These are phyloP conservation scores for Trichosporon ovoides DNA, from an alignment of 1,284 basidiomycete species.

Conservation along the genomic window DNA sequence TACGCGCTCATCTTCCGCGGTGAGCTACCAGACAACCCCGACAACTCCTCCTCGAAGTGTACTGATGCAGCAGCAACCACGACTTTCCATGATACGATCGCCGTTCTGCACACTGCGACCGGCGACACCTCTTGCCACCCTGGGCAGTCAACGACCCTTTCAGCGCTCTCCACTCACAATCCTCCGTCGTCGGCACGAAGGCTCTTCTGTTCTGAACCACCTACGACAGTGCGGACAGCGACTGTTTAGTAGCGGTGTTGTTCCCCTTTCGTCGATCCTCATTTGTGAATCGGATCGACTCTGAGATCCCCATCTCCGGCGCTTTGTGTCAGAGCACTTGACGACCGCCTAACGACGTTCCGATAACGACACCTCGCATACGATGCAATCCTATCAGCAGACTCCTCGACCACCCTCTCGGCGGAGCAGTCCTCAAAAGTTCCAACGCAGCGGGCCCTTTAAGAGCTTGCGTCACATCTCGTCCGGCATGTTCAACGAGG, in stretches of 20 bases:
- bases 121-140: background rate
- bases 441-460: background rate
- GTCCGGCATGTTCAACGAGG: background rate
- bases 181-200: background rate
- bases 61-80: slow-evolving; percentile 1
- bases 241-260: background rate
- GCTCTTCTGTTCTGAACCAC: background rate
- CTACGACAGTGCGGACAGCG: background rate
- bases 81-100: background rate
- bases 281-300: slow-evolving; percentile 3
- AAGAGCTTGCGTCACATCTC: background rate
- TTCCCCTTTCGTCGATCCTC: background rate
- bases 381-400: background rate
- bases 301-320: background rate
- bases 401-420: background rate
- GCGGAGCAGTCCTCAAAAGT: background rate
- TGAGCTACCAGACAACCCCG: background rate
- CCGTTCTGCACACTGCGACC: background rate
- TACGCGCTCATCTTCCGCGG: background rate
- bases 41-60: background rate
- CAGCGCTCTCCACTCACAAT: background rate
- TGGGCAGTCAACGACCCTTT: background rate
- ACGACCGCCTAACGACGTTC: background rate
- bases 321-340: background rate
- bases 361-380: background rate